Base-by-base conservation (phyloP, 1,139 yeast species). In the Trichomonascaceae sp. region DNA sequence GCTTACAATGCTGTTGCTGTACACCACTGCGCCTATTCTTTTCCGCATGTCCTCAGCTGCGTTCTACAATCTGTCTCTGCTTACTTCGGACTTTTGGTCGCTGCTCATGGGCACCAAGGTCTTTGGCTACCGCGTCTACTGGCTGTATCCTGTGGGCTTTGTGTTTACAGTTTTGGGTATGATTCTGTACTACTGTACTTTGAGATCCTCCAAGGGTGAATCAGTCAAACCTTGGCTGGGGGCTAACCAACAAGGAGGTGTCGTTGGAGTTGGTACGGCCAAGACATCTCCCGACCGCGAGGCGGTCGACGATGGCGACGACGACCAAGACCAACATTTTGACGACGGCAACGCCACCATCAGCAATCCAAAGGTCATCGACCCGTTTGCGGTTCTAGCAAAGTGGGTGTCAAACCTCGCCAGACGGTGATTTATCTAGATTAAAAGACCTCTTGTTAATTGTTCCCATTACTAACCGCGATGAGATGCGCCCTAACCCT, bases 61-160 rank as follows among this genome's bases (percentile, higher is more conserved):
- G 11, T 63, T 63, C 41, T 63, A 63, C 50, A 63, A 63, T 46
- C 44, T 63, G 36, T 60, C 65, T 16, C 39, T 62, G 26, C 50
- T 63, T 30, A 64, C 68, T 9, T 52, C 61, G 20, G 67, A 63
- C 42, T 63, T 63, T 48, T 63, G 69, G 68, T 58, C 65, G 5
- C 41, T 63, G 40, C 40, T 63, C 15, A 57, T 64, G 28, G 68
- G 68, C 13, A 50, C 60, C 33, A 46, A 54, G 36, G 64, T 63
- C 9, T 63, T 63, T 46, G 63, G 64, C 14, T 63, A 64, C 48
- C 48, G 49, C 26, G 65, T 63, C 2, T 62, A 42, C 50, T 63
- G 68, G 67, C 51, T 63, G 17, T 63, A 63, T 42, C 67, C 67
- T 4, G 59, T 63, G 20, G 67, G 68, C 1, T 63, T 63, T 37